A percentile compares a stretch with the other conserved stretches of the same genome.
Evolutionary conservation across 2,329 filamentous ascomycete species (phyloP).

Genomic region (Aspergillus clavatus): DNA sequence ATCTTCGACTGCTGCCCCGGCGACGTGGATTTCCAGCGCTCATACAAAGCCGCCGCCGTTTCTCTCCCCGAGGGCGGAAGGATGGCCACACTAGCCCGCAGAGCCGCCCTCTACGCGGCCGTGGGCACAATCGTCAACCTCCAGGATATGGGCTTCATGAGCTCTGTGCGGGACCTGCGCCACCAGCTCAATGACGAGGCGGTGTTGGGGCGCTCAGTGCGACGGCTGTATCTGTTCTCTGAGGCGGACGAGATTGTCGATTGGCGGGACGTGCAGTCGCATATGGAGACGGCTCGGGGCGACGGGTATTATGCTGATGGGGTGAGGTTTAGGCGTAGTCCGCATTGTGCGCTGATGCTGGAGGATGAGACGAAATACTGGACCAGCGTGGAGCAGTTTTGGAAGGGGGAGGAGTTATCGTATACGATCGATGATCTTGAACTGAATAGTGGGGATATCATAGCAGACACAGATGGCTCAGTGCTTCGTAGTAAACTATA

Average conservation of each 20-base stretch:
- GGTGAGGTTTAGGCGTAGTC: slow-evolving; percentile 5
- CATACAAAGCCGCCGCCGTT: slow-evolving; percentile 12
- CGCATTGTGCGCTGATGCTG: slow-evolving; percentile 12
- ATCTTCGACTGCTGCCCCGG: slow-evolving; percentile 22
- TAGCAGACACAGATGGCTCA: not conserved
- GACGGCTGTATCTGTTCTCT: slow-evolving; percentile 11
- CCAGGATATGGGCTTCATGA: slow-evolving; percentile 7
- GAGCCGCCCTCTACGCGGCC: slow-evolving; percentile 7
- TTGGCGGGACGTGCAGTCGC: slow-evolving; percentile 7
- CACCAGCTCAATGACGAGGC: slow-evolving; percentile 7
- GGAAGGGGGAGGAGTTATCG: slow-evolving; percentile 1
- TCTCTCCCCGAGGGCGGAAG: slow-evolving; percentile 4
- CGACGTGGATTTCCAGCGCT: slow-evolving; percentile 13
- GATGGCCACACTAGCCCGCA: slow-evolving; percentile 1
- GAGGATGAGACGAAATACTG: slow-evolving; percentile 13
- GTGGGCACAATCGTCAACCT: slow-evolving; percentile 6
- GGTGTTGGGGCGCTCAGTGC: slow-evolving; percentile 2
- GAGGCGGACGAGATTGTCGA: slow-evolving; percentile 9
- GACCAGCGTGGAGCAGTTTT: slow-evolving; percentile 4
- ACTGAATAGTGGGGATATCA: not conserved
- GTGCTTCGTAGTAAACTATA: not conserved
- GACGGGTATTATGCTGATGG: slow-evolving; percentile 3
- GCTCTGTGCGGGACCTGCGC: slow-evolving; percentile 6
- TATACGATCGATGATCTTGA: not conserved
- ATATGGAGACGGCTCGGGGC: slow-evolving; percentile 7